Percentiles rank a stretch among this genome's conserved stretches.
Conservation (phyloP, 441 rosid genomes). For the Adansonia gregorii region DNA sequence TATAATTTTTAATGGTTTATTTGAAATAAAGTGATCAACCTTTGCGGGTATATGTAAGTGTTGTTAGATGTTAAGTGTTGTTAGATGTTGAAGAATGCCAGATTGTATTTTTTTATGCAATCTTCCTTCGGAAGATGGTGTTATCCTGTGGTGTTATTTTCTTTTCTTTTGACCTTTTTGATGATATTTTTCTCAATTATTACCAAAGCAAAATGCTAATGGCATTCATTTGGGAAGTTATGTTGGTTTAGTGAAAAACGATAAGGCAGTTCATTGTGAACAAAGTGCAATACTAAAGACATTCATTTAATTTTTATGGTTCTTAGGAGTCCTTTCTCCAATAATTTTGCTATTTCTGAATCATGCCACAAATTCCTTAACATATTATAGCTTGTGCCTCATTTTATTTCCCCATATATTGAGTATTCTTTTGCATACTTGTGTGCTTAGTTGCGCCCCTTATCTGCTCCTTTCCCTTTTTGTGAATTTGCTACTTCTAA, state of each 20-base stretch:
- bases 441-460: neutral
- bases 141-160: neutral
- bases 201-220: neutral
- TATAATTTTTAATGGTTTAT: slow-evolving; percentile 7
- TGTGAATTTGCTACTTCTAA: neutral
- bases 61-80: slow-evolving; percentile 12
- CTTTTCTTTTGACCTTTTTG: neutral
- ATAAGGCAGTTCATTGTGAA: neutral
- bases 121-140: neutral
- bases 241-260: slow-evolving; percentile 2
- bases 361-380: neutral
- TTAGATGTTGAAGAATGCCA: slow-evolving; percentile 13
- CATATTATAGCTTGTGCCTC: neutral
- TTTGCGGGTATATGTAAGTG: neutral
- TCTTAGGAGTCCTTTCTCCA: neutral
- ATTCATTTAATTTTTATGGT: neutral
- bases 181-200: slow-evolving; percentile 2
- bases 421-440: neutral
- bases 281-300: neutral
- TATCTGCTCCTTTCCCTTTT: neutral
- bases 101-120: neutral
- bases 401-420: neutral
- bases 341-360: neutral
- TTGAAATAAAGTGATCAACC: neutral
- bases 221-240: slow-evolving; percentile 10